These are phyloP conservation scores for Kazachstania africana DNA, from an alignment of 805 yeast species.

Conservation along the genomic window DNA sequence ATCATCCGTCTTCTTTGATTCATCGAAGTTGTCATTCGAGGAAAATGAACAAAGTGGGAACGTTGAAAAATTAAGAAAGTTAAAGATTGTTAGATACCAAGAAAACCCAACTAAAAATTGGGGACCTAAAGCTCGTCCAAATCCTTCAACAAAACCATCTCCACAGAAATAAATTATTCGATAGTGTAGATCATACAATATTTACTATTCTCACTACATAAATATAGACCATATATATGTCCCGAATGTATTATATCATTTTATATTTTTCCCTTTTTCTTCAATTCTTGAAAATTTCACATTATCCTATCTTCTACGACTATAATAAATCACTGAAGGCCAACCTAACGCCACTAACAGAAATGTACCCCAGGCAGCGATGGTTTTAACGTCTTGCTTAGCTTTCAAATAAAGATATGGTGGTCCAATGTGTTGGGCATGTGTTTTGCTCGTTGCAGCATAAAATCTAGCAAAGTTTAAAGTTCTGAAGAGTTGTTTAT, in stretches of 20 bases:
- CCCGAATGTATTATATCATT: too few species aligned
- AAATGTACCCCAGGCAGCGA: conserved; percentile 12
- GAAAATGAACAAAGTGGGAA: conserved; percentile 45
- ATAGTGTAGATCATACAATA: too few species aligned
- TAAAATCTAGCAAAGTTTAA: too few species aligned
- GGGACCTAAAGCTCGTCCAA: conserved; percentile 91
- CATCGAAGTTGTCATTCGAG: conserved; percentile 38
- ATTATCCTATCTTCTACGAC: background rate
- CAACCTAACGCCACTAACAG: conserved; percentile 16
- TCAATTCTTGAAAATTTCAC: too few species aligned
- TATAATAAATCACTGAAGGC: conserved; percentile 16
- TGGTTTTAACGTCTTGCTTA: conserved; percentile 13
- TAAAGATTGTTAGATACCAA: conserved; percentile 79
- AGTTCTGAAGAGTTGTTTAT: too few species aligned
- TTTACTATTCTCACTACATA: too few species aligned
- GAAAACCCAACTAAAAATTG: conserved; percentile 89
- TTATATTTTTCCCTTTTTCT: too few species aligned
- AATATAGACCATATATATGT: too few species aligned
- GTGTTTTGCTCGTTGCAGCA: too few species aligned
- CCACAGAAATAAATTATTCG: too few species aligned
- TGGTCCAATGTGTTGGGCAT: conserved; percentile 10
- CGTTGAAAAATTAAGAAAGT: conserved; percentile 51
- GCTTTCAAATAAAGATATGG: conserved; percentile 14
- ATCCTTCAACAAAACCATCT: conserved; percentile 7
- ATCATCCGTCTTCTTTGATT: conserved; percentile 18